Conservation (phyloP, 768 basidiomycete species). For the Phanerochaete carnosa region DNA sequence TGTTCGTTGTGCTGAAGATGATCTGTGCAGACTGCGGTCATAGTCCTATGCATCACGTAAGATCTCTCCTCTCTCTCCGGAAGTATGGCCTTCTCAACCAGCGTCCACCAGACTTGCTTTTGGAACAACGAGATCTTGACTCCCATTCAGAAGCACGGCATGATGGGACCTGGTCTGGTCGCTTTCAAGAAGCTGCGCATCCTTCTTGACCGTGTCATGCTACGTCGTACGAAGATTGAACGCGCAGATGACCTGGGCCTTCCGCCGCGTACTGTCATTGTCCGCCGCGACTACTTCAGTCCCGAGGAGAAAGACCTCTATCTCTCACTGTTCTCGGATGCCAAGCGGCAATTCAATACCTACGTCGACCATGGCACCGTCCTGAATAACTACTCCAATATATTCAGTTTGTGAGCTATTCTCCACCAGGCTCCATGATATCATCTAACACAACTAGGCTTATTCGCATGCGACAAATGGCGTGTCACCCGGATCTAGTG, state of each 20-base stretch:
- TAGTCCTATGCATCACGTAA: constrained; percentile 72
- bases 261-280: constrained; percentile 86
- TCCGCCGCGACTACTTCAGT: constrained; percentile 90
- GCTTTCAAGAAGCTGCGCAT: constrained; percentile 94
- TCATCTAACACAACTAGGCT: constrained; percentile 45
- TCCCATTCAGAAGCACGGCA: constrained; percentile 90
- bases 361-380: constrained; percentile 90
- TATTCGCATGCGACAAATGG: constrained; percentile 95
- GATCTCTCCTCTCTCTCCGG: constrained; percentile 23
- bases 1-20: not conserved
- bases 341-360: constrained; percentile 87
- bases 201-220: constrained; percentile 92
- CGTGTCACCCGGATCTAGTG: constrained; percentile 92
- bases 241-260: constrained; percentile 94
- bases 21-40: constrained; percentile 67
- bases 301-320: constrained; percentile 97
- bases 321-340: constrained; percentile 86
- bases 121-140: constrained; percentile 97
- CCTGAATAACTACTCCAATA: constrained; percentile 91
- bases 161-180: constrained; percentile 69
- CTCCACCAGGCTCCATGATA: not conserved
- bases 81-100: not conserved
- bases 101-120: constrained; percentile 68
- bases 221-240: constrained; percentile 90
- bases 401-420: constrained; percentile 66